A percentile compares a stretch with the other conserved stretches of the same genome.
Conservation (phyloP, 352 stramenopile genomes). For the Phytophthora cactorum region DNA sequence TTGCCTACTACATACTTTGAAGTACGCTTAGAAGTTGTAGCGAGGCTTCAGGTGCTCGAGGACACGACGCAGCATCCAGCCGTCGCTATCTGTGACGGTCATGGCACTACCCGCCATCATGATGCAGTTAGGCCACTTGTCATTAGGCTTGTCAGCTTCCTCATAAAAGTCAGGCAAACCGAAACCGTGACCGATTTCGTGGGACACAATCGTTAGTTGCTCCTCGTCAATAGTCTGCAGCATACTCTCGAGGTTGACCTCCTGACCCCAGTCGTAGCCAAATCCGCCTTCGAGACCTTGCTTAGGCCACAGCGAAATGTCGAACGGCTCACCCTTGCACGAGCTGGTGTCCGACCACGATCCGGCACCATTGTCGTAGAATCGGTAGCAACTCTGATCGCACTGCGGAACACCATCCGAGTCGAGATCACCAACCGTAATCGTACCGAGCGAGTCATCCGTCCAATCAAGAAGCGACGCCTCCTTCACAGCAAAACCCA, state of each 20-base stretch:
- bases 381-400: constrained; percentile 27
- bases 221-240: constrained; percentile 27
- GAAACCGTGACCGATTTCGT: constrained; percentile 44
- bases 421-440: constrained; percentile 29
- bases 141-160: constrained; percentile 9
- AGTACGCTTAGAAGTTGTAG: constrained; percentile 22
- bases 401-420: constrained; percentile 27
- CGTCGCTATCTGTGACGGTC: constrained; percentile 18
- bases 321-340: constrained; percentile 40
- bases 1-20: background rate
- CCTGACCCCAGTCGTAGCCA: constrained; percentile 23
- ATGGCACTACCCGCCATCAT: constrained; percentile 21
- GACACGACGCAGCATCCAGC: constrained; percentile 37
- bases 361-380: background rate
- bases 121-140: constrained; percentile 16
- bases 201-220: constrained; percentile 23
- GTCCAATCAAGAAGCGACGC: constrained; percentile 38
- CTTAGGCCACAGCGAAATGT: constrained; percentile 44
- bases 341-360: constrained; percentile 24
- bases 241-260: constrained; percentile 41
- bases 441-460: constrained; percentile 40
- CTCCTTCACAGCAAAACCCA: constrained; percentile 18
- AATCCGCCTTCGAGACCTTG: constrained; percentile 16
- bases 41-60: constrained; percentile 17
- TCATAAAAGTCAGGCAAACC: constrained; percentile 27